Evolutionary conservation across 2,329 filamentous ascomycete genomes (phyloP), one percentile per base, ranked within the genome.

Genomic region (Paecilomyces formosus): DNA sequence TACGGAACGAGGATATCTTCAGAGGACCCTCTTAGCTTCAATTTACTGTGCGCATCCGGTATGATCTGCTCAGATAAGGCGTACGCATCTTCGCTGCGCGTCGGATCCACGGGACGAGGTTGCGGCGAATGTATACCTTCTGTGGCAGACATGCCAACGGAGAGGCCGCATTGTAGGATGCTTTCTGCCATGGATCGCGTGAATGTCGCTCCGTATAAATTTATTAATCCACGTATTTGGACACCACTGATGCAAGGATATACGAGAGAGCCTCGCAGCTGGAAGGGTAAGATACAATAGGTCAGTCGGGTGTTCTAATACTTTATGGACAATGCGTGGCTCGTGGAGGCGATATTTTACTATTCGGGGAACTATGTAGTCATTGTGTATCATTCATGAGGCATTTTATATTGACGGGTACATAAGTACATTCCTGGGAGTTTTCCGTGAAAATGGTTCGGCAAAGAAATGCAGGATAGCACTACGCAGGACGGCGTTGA

Each of bases 1-100:
- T 68, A 66, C 0, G 68, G 69, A 21, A 70, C 61, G 1, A 62
- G 57, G 8, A 70, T 63, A 18, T 69, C 66, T n/a, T 65, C 62
- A 9, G 62, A 61, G 24, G 60, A 60, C n/a, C 62, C 66, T 13
- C 57, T 65, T 3, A 71, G 52, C 2, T 64, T 60, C 39, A 69
- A 57, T 11, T 67, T 62, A 26, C 59, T 65, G 15, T 63, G 61
- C 1, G 61, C 60, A 39, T 65, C 57, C 2, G 65, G 65, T 1
- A 58, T 59, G 6, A 65, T 53, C 7, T 64, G 58, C 21, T 59
- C 58, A 0, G 66, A 65, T 3, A 69, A 60, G 15, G 69, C 57
- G 53, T 68, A 60, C 18, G 59, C 57, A 18, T 63, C 65, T 11
- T 67, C 64, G 21, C 62, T 66, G 8, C 55, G 55, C 18, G 56